Base-by-base conservation (phyloP, 2,329 filamentous ascomycete species). In the Aspergillus pseudoterreus region DNA sequence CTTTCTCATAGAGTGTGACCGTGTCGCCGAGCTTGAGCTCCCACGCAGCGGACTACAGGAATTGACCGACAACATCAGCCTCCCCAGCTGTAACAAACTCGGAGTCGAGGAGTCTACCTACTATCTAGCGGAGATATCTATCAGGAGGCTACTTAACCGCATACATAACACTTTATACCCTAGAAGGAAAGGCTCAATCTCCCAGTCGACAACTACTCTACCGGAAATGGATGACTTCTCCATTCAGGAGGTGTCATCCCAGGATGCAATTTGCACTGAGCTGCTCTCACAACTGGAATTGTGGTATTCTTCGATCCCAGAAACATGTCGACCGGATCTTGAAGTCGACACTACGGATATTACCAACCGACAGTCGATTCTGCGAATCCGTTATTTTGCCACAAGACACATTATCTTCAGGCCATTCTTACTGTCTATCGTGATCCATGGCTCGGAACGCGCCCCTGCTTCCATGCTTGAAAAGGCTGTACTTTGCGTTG, bases 141-240 rank as follows among this genome's bases (percentile, higher is more conserved):
- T 45, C 15, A 24, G 43, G 5, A 22, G 24, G 27, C 14, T 45
- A 6, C 43, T 45, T 17, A 45, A 45, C 9, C 27, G 43, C 4
- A 45, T 45, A 14, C 43, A 45, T 15, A 45, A 45, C 43, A 32
- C 43, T 32, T 17, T 45, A 8, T 45, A 45, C 33, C 43, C 43
- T 30, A 45, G 43, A 15, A 45, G 33, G 27, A 32, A 19, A 22
- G n/a, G 33, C 9, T 30, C 27, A 10, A 19, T 45, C 8, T 17
- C 43, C 4, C 43, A 32, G 19, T 32, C 43, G 21, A 19, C 43
- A 12, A 45, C 43, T 5, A 45, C 24, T 2, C 43, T 33, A 17
- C 17, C 33, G 24, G 15, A n/a, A 15, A 24, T 30, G n/a, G 43
- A 45, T 4, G 43, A 45, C 9, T 45, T 45, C 11, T 45, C 43